Evolutionary conservation across 768 basidiomycete species (phyloP), one percentile per base, ranked within the genome.

Genomic region (Leccinum pellstonianum): DNA sequence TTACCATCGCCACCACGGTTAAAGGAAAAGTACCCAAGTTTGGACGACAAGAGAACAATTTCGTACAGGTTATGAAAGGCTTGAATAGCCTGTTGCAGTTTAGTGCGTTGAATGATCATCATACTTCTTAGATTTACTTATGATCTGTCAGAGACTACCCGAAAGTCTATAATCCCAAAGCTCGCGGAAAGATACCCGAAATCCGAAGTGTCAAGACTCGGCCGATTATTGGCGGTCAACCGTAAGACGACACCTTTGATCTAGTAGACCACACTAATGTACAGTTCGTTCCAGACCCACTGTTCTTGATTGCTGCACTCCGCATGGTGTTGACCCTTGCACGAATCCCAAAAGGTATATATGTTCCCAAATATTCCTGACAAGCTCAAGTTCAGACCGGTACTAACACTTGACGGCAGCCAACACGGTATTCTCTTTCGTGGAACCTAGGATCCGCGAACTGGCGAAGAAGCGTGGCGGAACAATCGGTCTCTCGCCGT

Each of bases 261-360:
- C 35, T 23, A 23, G 21, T 14, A 35, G 12, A 35, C 11, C 5
- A 37, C 35, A 37, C 35, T 37, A 37, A 12, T 14, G 0, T n/a
- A 46, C 43, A 19, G 21, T 47, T 21, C 11, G 11, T 23, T 43
- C n/a, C 12, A 70, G 69, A 64, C 5, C 5, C 52, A 0, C 54
- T 15, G 15, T 43, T 57, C 23, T 37, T 70, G 3, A 58, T 14
- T 43, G 60, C 69, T 9, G 61, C 67, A 7, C 48, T 70, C 33
- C 63, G 63, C 14, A 66, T 66, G 64, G 46, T 62, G 3, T 37
- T 62, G 25, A 58, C 60, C 5, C 19, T 70, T 3, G 63, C 65
- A 17, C 61, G 55, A 7, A 67, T 65, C 17, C 61, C 47, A 9
- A 23, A 23, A 23, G 23, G 23, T 23, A 23, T 23, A 23, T 23